phyloP scores from a whole-genome alignment of 768 basidiomycete species.

The Nevesoporus exiguus region DNA sequence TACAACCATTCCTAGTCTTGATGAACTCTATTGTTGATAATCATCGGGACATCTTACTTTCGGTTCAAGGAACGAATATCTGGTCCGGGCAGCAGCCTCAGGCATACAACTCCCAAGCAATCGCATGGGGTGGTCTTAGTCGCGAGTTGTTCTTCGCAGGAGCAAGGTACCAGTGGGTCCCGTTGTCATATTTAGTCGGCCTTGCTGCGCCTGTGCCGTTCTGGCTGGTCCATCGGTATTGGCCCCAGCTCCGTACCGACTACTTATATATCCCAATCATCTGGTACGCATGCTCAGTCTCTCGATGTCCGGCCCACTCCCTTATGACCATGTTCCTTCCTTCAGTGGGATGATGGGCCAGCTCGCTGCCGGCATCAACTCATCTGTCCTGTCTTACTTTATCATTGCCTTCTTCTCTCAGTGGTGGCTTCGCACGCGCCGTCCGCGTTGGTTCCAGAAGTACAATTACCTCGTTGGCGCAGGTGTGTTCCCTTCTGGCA shows the following conservation, averaged over 20 bases:
- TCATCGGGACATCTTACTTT: conserved; percentile 49
- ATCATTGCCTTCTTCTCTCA: conserved; percentile 31
- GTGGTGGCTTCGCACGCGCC: conserved; percentile 36
- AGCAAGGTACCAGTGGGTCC: conserved; percentile 38
- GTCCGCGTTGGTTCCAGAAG: conserved; percentile 35
- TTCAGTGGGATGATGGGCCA: conserved; percentile 16
- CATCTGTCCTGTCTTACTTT: conserved; percentile 19
- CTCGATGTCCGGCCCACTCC: not conserved
- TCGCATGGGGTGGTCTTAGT: conserved; percentile 39
- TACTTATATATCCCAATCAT: conserved; percentile 31
- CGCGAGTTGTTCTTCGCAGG: conserved; percentile 33
- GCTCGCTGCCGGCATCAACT: conserved; percentile 28
- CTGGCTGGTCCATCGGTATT: conserved; percentile 37
- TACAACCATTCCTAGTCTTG: conserved; percentile 40
- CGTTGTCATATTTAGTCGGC: conserved; percentile 34
- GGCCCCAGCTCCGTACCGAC: conserved; percentile 30
- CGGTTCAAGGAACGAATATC: conserved; percentile 48
- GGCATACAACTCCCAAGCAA: conserved; percentile 32
- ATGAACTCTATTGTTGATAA: conserved; percentile 57
- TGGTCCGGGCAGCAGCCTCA: conserved; percentile 33
- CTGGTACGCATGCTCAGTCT: conserved; percentile 18
- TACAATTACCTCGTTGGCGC: conserved; percentile 41
- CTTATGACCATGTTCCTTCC: conserved; percentile 1
- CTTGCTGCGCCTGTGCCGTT: conserved; percentile 38
- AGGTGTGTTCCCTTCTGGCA: conserved; percentile 21